phyloP scores from a whole-genome alignment of 306 rosid genomes.

The Rosa lucieae region DNA sequence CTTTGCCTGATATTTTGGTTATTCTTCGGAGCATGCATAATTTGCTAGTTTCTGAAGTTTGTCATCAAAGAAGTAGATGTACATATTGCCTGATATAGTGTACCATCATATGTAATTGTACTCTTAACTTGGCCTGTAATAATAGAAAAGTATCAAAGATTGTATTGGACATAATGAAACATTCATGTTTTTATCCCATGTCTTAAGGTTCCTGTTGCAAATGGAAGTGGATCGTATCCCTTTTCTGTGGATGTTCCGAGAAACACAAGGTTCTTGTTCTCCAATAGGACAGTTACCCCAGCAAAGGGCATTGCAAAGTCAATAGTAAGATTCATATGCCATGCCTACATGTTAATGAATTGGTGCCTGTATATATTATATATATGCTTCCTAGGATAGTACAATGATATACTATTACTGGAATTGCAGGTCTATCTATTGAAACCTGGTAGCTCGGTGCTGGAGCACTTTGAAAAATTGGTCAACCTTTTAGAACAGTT shows the following conservation, averaged over 20 bases:
- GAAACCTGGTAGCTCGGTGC: constrained; percentile 73
- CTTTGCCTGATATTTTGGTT: background rate
- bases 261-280: constrained; percentile 92
- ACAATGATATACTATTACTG: constrained; percentile 26
- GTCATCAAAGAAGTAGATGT: constrained; percentile 4
- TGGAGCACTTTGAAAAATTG: constrained; percentile 82
- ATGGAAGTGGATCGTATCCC: constrained; percentile 96
- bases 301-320: constrained; percentile 92
- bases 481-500: constrained; percentile 99
- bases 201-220: constrained; percentile 85
- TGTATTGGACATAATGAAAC: background rate
- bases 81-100: constrained; percentile 8
- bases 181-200: constrained; percentile 21
- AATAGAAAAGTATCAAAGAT: constrained; percentile 2
- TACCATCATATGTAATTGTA: constrained; percentile 11
- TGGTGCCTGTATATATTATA: constrained; percentile 7
- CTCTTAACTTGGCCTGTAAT: constrained; percentile 16
- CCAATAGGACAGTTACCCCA: constrained; percentile 80
- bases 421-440: constrained; percentile 77
- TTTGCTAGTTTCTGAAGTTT: constrained; percentile 11
- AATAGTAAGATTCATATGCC: constrained; percentile 60
- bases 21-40: background rate
- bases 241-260: constrained; percentile 92
- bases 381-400: constrained; percentile 24
- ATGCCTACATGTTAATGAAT: constrained; percentile 22